Evolutionary conservation across 2,329 filamentous ascomycete species (phyloP), one percentile per base, ranked within the genome.

Genomic region (Xylariales sp.): DNA sequence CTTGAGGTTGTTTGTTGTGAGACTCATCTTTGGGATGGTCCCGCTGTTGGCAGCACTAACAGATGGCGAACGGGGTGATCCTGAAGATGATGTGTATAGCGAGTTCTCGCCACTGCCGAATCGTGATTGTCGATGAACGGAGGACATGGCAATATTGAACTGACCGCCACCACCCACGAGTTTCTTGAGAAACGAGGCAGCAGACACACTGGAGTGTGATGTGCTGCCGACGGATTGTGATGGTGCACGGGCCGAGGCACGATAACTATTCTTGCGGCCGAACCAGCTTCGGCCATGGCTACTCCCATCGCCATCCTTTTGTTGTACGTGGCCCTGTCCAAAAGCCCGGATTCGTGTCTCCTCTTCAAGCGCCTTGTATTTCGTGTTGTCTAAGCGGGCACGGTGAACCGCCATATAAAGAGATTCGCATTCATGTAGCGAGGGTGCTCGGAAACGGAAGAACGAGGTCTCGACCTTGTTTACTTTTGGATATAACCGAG

Each of bases 371-470:
- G 87, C 83, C 64, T 87, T 94, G 81, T 95, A 97, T 62, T 94
- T 95, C 61, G 93, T 91, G 77, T 98, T 97, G 81, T 97, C 93
- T 78, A 97, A 92, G 55, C 96, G 91, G 23, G 94, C 90, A 68
- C 92, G 87, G 79, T 98, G 97, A 69, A 98, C 94, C 50, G 95
- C 88, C 75, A 87, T 87, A 80, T 97, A 99, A 4, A 99, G 85
- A 43, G 87, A 86, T 71, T 92, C 90, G 76, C 94, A 97, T 69
- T 97, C 95, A 50, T 89, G 86, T 2, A 89, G 85, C 54, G 87
- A 92, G 49, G 90, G 85, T 55, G 93, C 93, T 49, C 96, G 91
- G 86, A 98, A 96, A 84, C 97, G 95, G 81, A 97, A 93, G 77
- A 97, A 96, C 74, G 83, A 85, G 39, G 85, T 85, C 14, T 90